These are phyloP conservation scores for Sordariomycetes sp. DNA, from an alignment of 2,329 filamentous ascomycete genomes.

Conservation along the genomic window DNA sequence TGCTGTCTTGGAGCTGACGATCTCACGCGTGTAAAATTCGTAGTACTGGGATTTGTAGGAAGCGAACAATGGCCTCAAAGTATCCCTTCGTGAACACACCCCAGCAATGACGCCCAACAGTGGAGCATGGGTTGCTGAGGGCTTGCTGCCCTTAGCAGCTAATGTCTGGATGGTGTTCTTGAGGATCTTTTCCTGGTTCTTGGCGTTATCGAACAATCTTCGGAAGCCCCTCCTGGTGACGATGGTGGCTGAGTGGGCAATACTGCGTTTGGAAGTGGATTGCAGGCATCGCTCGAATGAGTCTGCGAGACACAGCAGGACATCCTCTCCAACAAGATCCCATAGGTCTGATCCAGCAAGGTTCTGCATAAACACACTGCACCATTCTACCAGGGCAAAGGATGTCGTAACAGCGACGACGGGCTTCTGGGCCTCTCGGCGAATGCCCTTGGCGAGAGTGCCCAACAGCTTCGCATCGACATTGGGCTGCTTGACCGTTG, in stretches of 20 bases:
- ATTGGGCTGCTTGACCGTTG: constrained; percentile 53
- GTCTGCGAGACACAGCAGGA: constrained; percentile 62
- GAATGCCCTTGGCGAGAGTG: constrained; percentile 57
- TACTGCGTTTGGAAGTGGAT: constrained; percentile 49
- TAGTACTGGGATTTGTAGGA: constrained; percentile 62
- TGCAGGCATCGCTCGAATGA: constrained; percentile 71
- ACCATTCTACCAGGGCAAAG: constrained; percentile 89
- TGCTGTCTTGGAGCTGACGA: constrained; percentile 67
- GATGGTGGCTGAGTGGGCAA: constrained; percentile 66
- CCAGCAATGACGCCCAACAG: constrained; percentile 82
- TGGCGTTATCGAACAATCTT: constrained; percentile 53
- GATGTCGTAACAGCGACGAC: constrained; percentile 72
- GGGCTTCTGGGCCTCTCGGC: constrained; percentile 64
- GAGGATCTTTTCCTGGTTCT: constrained; percentile 50
- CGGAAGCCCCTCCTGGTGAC: constrained; percentile 74
- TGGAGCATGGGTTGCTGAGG: constrained; percentile 61
- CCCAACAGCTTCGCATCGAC: constrained; percentile 47
- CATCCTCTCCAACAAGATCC: constrained; percentile 54
- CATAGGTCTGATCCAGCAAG: constrained; percentile 53
- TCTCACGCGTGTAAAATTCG: constrained; percentile 75
- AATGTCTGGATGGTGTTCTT: constrained; percentile 55
- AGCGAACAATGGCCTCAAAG: constrained; percentile 53
- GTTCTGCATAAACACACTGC: constrained; percentile 66
- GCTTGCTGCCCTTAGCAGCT: constrained; percentile 55
- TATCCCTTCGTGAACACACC: constrained; percentile 65